These are phyloP conservation scores for Lentinus brumalis DNA, from an alignment of 768 basidiomycete genomes.

Conservation along the genomic window DNA sequence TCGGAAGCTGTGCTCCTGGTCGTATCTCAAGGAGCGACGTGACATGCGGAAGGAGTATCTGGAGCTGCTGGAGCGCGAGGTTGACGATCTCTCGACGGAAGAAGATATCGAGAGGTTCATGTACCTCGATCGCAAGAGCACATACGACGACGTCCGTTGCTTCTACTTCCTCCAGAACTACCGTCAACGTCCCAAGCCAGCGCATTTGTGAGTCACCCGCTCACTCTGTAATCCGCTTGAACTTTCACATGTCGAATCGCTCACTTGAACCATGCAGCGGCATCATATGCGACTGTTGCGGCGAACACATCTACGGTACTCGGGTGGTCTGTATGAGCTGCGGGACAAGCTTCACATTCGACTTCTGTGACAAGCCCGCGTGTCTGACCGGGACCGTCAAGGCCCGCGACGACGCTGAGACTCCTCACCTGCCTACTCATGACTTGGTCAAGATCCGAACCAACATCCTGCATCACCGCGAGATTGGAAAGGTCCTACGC, in stretches of 20 bases:
- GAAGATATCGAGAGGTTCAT: conserved; percentile 8
- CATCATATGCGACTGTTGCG: conserved; percentile 19
- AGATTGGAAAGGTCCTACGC: conserved; percentile 15
- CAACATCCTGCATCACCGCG: conserved; percentile 15
- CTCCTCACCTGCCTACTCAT: conserved; percentile 18
- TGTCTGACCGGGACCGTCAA: conserved; percentile 5
- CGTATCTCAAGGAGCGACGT: conserved; percentile 33
- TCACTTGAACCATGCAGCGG: background rate
- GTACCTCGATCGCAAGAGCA: conserved; percentile 5
- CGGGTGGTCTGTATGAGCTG: conserved; percentile 19
- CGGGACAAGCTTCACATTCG: conserved; percentile 14
- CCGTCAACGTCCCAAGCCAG: background rate
- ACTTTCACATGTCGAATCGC: background rate
- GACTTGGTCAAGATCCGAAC: conserved; percentile 23
- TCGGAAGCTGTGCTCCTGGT: conserved; percentile 32
- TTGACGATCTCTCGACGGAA: background rate
- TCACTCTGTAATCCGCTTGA: background rate
- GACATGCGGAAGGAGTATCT: conserved; percentile 32
- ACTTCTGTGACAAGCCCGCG: conserved; percentile 24
- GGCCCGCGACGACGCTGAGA: conserved; percentile 1
- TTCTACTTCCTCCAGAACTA: conserved; percentile 12
- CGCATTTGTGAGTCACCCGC: background rate
- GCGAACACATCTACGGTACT: conserved; percentile 12
- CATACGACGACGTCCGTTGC: conserved; percentile 5
- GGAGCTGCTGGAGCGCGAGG: conserved; percentile 30